Evolutionary conservation across 257 asterid species (phyloP), one percentile per base, ranked within the genome.

Genomic region (Cynanchum wilfordii): DNA sequence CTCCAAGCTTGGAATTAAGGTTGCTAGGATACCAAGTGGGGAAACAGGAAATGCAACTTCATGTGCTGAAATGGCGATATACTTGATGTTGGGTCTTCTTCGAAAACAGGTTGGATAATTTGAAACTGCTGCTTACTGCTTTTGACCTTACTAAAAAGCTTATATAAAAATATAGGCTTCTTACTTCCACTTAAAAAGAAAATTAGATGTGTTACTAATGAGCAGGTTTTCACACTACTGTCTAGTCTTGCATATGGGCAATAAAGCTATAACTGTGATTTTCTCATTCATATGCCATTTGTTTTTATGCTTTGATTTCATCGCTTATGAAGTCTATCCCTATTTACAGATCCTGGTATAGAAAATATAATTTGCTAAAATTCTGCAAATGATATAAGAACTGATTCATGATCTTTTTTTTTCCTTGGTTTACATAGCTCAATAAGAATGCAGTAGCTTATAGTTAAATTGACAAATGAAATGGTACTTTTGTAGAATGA

Each of bases 11-110:
- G 98, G 97, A 59, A 90, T 95, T 50, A 92, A 87, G 82, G 98
- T 95, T 73, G 99, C 95, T 47, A 86, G 90, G 81, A 92, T 95
- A 79, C 99, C 99, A 10, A 73, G 99, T 38, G 84, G 81, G 75
- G 74, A 67, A 75, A 88, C 98, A 17, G 99, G 99, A 76, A 95
- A 95, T 84, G 98, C 99, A 58, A 74, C 87, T 72, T 95, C 99
- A 63, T 95, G 99, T 83, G 97, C 99, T 84, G 99, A 94, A 86
- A 91, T 91, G 99, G 88, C 98, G 47, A 87, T 94, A 79, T 94
- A 87, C 87, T 83, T 91, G 79, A 87, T 86, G 82, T 82, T 94
- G 93, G 98, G 96, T 75, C 96, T 94, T 80, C 97, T 94, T 52
- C 99, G 99, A 75, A 94, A 89, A 87, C 99, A 91, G 81, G 99